Evolutionary conservation across 2,329 filamentous ascomycete genomes (phyloP), one percentile per base, ranked within the genome.

Genomic region (Cladosporium sp.): DNA sequence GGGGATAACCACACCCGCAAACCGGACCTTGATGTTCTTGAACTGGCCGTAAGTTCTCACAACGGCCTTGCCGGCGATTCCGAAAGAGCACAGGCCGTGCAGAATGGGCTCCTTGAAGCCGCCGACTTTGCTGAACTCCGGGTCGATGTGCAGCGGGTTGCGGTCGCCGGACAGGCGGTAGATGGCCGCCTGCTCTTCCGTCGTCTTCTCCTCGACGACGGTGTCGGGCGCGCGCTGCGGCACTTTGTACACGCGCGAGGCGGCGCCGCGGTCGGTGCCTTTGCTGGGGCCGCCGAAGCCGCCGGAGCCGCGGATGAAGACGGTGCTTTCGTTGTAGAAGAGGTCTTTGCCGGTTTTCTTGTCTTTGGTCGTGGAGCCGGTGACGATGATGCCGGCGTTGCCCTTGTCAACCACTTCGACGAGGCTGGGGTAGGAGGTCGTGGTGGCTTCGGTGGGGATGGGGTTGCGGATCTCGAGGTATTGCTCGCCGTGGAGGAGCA

Each of bases 401-500:
- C 92, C 92, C 80, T 97, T 99, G 77, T 99, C 93, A 42, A 96
- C 82, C 8, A 97, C 92, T 70, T 99, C 93, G 55, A 99, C 82
- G 52, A 99, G 84, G 68, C 84, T 85, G 53, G 84, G 86, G 65
- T 84, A 82, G 51, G 86, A 89, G 61, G 88, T 70, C 43, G 95
- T 84, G 51, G 83, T 85, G 44, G 81, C 90, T 50, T 84, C 80
- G 27, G 91, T 96, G 30, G 92, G 92, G 62, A 97, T 87, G 36
- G 93, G 93, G 71, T 92, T 89, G 67, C 85, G 84, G 65, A 99
- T 81, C 73, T 99, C 93, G 57, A 99, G 88, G 74, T 91, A 99
- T 72, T 99, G 93, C 78, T 99, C 93, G 67, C 93, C 93, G 75
- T 99, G 93, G 19, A 99, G 86, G 44, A 99, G 83, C 90, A 96